These are phyloP conservation scores for Lepiota venenata DNA, from an alignment of 768 basidiomycete species.

Conservation along the genomic window DNA sequence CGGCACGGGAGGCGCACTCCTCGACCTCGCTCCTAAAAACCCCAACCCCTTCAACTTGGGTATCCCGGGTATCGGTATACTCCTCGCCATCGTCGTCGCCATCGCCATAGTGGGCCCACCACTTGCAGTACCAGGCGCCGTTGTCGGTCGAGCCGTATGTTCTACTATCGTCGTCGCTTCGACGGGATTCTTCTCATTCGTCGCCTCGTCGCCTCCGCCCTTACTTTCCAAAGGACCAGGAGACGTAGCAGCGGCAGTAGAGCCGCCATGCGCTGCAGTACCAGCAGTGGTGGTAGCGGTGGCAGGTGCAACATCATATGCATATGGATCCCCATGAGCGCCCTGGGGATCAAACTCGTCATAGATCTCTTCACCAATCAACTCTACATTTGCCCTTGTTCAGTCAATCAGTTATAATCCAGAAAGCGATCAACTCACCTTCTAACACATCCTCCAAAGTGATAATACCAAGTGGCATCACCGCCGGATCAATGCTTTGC, in stretches of 20 bases:
- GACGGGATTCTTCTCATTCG: too few species aligned
- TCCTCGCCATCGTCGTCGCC: constrained; percentile 9
- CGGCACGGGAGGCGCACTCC: constrained; percentile 57
- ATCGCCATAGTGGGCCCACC: constrained; percentile 1
- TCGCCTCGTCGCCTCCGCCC: too few species aligned
- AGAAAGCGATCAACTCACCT: constrained; percentile 39
- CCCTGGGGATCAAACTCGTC: constrained; percentile 87
- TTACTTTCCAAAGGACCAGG: too few species aligned
- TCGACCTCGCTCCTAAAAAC: constrained; percentile 43
- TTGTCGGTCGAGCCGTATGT: background rate
- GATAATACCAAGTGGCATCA: constrained; percentile 88
- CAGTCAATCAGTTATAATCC: background rate
- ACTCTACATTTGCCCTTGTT: constrained; percentile 40
- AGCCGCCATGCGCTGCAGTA: background rate
- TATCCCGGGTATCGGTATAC: constrained; percentile 16
- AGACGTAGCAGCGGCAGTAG: background rate
- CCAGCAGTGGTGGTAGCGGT: background rate
- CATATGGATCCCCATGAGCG: constrained; percentile 45
- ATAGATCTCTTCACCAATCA: constrained; percentile 92
- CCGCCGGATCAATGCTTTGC: constrained; percentile 74
- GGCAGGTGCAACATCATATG: constrained; percentile 24
- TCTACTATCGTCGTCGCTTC: too few species aligned
- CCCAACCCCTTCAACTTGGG: constrained; percentile 29
- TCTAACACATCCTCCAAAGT: constrained; percentile 92
- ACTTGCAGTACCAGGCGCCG: background rate